phyloP scores from a whole-genome alignment of 129 eudicot species.

The Flaveria linearis region DNA sequence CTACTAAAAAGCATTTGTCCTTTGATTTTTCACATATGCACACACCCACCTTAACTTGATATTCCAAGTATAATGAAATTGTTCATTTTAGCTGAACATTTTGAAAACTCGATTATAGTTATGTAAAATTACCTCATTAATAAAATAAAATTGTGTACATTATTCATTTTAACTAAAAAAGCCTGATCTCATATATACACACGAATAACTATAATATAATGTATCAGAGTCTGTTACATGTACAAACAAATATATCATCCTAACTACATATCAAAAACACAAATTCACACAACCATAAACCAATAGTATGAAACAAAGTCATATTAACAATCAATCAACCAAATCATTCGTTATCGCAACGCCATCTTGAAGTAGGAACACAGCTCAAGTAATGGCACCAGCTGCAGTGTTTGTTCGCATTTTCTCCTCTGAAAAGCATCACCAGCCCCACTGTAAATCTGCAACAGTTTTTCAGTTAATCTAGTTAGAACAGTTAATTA shows the following conservation, averaged over 20 bases:
- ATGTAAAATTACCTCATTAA: too few relatives aligned
- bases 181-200: background rate
- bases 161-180: too few relatives aligned
- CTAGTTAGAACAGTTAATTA: too few relatives aligned
- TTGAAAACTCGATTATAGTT: too few relatives aligned
- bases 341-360: conserved; percentile 48
- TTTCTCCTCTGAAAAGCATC: conserved; percentile 79
- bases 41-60: too few relatives aligned
- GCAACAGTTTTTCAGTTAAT: conserved; percentile 24
- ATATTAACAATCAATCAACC: conserved; percentile 12
- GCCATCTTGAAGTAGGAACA: conserved; percentile 83
- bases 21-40: too few relatives aligned
- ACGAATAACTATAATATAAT: conserved; percentile 16
- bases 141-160: too few relatives aligned
- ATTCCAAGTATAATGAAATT: too few relatives aligned
- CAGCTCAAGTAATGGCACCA: conserved; percentile 93
- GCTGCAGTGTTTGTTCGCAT: conserved; percentile 73
- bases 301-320: background rate
- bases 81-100: too few relatives aligned
- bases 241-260: conserved; percentile 28
- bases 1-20: too few relatives aligned
- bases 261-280: conserved; percentile 31
- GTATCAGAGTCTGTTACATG: conserved; percentile 21
- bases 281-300: conserved; percentile 28
- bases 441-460: conserved; percentile 67